Evolutionary conservation across 495 filamentous ascomycete species (phyloP).

Genomic region (Cetradonia linearis): DNA sequence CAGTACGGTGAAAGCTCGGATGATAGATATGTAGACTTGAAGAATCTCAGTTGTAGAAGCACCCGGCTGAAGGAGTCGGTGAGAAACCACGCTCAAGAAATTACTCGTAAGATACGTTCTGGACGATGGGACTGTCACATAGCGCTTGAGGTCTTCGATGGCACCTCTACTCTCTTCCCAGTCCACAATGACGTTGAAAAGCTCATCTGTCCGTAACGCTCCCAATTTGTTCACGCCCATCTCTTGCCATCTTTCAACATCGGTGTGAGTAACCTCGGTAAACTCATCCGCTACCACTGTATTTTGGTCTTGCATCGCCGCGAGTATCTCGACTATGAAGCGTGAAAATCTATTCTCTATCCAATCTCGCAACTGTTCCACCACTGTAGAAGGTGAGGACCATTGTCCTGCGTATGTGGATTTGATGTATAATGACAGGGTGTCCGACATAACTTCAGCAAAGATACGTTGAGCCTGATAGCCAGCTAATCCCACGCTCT

Average conservation of each 20-base stretch:
- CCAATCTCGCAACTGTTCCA: constrained; percentile 54
- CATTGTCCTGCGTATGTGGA: constrained; percentile 51
- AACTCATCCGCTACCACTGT: constrained; percentile 22
- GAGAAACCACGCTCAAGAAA: constrained; percentile 58
- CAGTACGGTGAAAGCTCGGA: constrained; percentile 76
- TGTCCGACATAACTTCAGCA: constrained; percentile 59
- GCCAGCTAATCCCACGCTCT: constrained; percentile 63
- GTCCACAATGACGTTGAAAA: constrained; percentile 79
- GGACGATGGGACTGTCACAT: constrained; percentile 47
- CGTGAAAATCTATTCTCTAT: constrained; percentile 60
- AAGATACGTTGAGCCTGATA: constrained; percentile 67
- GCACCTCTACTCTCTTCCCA: constrained; percentile 78
- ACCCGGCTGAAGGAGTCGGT: constrained; percentile 76
- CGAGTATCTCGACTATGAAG: constrained; percentile 53
- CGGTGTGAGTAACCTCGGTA: constrained; percentile 41
- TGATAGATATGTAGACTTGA: constrained; percentile 82
- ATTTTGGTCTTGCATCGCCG: constrained; percentile 33
- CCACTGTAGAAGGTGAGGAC: constrained; percentile 45
- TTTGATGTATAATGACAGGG: constrained; percentile 56
- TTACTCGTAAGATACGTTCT: constrained; percentile 54
- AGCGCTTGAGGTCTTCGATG: constrained; percentile 64
- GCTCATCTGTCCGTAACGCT: constrained; percentile 62
- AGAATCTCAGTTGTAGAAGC: constrained; percentile 83
- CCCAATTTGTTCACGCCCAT: constrained; percentile 72
- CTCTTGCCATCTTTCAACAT: constrained; percentile 72